Evolutionary conservation across 148 eudicot species (phyloP).

Genomic region (Rhododendron henanense): DNA sequence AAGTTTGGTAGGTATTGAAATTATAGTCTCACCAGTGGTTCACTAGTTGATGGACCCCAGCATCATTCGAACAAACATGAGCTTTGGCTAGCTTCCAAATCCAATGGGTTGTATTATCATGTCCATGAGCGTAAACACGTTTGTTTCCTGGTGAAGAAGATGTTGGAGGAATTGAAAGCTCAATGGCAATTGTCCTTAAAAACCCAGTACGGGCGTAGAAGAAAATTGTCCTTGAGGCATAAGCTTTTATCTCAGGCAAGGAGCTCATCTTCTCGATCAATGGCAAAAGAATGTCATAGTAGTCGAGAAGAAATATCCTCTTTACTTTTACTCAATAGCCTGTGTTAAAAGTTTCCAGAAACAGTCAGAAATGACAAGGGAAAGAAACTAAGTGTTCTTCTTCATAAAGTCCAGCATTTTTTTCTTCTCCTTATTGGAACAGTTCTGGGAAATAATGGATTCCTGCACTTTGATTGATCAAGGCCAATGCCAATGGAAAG

Average conservation of each 20-base stretch:
- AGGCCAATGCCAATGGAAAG: neutral
- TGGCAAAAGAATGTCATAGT: conserved; percentile 76
- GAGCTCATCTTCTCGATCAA: conserved; percentile 64
- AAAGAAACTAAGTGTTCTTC: neutral
- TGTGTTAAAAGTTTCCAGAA: conserved; percentile 17
- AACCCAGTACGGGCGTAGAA: conserved; percentile 34
- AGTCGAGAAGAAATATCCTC: conserved; percentile 65
- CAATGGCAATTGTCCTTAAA: conserved; percentile 65
- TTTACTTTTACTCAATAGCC: conserved; percentile 71
- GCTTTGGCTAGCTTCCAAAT: conserved; percentile 90
- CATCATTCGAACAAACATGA: conserved; percentile 84
- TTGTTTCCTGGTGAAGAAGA: conserved; percentile 46
- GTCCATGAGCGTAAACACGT: conserved; percentile 60
- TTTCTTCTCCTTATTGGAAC: conserved; percentile 13
- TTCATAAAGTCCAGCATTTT: neutral
- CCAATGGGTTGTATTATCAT: conserved; percentile 81
- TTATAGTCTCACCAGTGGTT: conserved; percentile 72
- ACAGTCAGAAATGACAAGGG: neutral
- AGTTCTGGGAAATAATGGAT: conserved; percentile 6
- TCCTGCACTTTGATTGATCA: neutral
- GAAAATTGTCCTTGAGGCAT: conserved; percentile 74
- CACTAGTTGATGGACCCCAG: conserved; percentile 84
- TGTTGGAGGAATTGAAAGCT: conserved; percentile 78
- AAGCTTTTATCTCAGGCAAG: conserved; percentile 57
- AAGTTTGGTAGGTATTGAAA: neutral